Base-by-base conservation (phyloP, 805 yeast species). In the Saccharomycopsis javanensis region DNA sequence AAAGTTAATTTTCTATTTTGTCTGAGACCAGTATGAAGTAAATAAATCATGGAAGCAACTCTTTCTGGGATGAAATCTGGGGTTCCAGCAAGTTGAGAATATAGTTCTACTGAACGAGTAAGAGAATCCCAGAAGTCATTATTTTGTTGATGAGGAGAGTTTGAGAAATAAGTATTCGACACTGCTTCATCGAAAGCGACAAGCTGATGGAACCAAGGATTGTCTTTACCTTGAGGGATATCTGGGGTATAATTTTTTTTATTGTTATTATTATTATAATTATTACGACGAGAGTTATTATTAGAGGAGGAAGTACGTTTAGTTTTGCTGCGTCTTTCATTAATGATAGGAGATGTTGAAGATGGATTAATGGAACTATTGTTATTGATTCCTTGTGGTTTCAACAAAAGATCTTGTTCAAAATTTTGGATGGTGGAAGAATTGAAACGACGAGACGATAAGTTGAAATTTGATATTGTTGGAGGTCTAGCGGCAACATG, bases 1-100 rank as follows among this genome's bases (percentile, higher is more conserved):
- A 82, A 75, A 55, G 79, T 68, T 64, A 80, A 82, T 38, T 75
- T 69, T 66, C 84, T 74, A 64, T 79, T 80, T 28, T 79, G 79
- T 64, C 83, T 72, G 38, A 80, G 69, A 3, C 82, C 83, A 57
- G 79, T 79, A 62, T 81, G 80, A 46, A 80, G 67, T 3, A 80
- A 64, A 54, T 79, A 79, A 20, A 79, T 77, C 58, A 80, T 68
- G 42, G 75, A 74, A 1, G 81, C 73, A 60, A 77, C 77, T 60
- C 81, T 69, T 50, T 69, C 71, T 30, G 74, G 72, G 58, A 74
- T 73, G 56, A 80, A 70, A 58, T 78, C 80, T 20, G 79, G 79
- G 1, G 78, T 71, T 27, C 71, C 73, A 50, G 73, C 69, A 46
- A 80, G 64, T 10, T 77, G 77, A 46, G 76, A 72, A 56, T 80